These are phyloP conservation scores for Sechiopsis laciniata DNA, from an alignment of 306 rosid genomes.

Conservation along the genomic window DNA sequence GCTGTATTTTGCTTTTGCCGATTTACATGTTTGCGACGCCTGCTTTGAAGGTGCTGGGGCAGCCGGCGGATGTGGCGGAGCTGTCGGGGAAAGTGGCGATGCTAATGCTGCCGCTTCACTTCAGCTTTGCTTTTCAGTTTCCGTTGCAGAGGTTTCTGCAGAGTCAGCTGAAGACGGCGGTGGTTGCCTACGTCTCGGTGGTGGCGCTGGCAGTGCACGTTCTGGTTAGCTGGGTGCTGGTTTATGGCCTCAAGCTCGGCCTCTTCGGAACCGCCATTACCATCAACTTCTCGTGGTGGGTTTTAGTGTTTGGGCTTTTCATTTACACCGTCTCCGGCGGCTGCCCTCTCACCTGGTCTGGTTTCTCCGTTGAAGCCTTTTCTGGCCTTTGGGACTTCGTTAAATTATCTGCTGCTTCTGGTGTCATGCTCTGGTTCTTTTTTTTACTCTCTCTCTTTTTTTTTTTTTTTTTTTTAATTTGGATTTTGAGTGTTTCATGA, in stretches of 20 bases:
- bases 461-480: neutral
- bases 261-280: conserved; percentile 53
- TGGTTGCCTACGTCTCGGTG: conserved; percentile 46
- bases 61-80: conserved; percentile 50
- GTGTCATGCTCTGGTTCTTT: conserved; percentile 67
- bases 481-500: neutral
- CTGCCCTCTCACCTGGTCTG: conserved; percentile 64
- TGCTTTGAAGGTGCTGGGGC: conserved; percentile 48
- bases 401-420: conserved; percentile 67
- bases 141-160: conserved; percentile 61
- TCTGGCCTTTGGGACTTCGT: conserved; percentile 73
- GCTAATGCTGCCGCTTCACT: conserved; percentile 57
- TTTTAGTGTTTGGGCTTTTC: conserved; percentile 41
- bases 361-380: conserved; percentile 71
- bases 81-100: conserved; percentile 41
- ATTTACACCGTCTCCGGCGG: conserved; percentile 49
- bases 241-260: conserved; percentile 45
- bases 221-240: conserved; percentile 55
- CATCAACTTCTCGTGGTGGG: conserved; percentile 59
- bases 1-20: conserved; percentile 55
- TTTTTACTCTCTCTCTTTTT: neutral
- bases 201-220: conserved; percentile 40
- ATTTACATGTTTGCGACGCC: conserved; percentile 51
- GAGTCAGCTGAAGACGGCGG: conserved; percentile 44
- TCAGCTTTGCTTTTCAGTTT: conserved; percentile 54